Conservation (phyloP, 2,329 filamentous ascomycete genomes). For the Nannizziopsis arthrosporioides region DNA sequence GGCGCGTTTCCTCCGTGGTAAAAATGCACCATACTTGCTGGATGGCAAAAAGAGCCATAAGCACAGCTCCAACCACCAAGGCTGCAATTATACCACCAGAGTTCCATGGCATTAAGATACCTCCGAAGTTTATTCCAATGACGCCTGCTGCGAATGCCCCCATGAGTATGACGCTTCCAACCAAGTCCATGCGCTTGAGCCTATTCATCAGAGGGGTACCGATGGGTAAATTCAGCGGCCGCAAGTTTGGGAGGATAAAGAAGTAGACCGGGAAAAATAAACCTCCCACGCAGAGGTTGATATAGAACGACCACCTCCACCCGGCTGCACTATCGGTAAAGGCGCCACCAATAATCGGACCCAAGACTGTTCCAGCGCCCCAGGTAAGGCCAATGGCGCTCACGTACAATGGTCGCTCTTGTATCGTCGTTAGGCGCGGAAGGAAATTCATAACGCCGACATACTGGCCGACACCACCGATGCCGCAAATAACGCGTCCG, state of each 20-base stretch:
- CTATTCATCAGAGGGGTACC: constrained; percentile 17
- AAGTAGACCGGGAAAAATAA: constrained; percentile 24
- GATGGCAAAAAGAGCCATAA: constrained; percentile 21
- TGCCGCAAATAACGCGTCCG: constrained; percentile 27
- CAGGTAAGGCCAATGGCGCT: constrained; percentile 25
- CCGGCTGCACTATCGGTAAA: constrained; percentile 22
- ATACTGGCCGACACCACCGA: constrained; percentile 26
- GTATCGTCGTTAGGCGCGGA: constrained; percentile 15
- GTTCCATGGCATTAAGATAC: constrained; percentile 20
- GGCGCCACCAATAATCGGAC: constrained; percentile 31
- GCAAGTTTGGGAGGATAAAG: constrained; percentile 15
- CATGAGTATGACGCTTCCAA: constrained; percentile 50
- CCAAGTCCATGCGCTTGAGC: constrained; percentile 39
- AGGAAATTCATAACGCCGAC: constrained; percentile 25
- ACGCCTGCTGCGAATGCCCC: constrained; percentile 49
- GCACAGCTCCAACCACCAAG: constrained; percentile 19
- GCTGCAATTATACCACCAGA: constrained; percentile 23
- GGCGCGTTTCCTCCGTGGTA: constrained; percentile 33
- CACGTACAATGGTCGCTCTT: constrained; percentile 25
- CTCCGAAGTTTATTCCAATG: constrained; percentile 50
- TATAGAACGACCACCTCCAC: constrained; percentile 23
- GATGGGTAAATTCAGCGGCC: background rate
- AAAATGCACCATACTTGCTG: constrained; percentile 35
- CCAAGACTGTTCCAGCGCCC: constrained; percentile 28
- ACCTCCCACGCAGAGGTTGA: constrained; percentile 24